Evolutionary conservation across 108 stramenopile species (phyloP).

Genomic region (Cyclostephanos invisitatus): DNA sequence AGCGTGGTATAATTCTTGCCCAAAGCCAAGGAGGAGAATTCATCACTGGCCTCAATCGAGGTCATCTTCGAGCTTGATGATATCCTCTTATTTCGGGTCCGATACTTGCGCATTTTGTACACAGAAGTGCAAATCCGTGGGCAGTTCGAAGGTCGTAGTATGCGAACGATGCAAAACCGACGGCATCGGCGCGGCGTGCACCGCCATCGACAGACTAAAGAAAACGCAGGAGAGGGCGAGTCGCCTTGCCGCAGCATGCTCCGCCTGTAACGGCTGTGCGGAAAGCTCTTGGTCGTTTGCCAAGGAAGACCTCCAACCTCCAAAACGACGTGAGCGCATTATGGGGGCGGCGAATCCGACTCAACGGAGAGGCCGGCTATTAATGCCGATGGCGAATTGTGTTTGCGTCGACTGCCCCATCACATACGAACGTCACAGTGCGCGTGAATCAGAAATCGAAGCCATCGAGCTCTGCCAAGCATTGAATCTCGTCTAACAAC

Average conservation of each 20-base stretch:
- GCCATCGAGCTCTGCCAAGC: slow-evolving; percentile 56
- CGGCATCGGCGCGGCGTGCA: slow-evolving; percentile 39
- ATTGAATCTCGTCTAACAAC: slow-evolving; percentile 8
- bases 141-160: slow-evolving; percentile 66
- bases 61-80: slow-evolving; percentile 69
- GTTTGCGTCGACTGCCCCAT: slow-evolving; percentile 86
- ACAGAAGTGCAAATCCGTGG: slow-evolving; percentile 66
- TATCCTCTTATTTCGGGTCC: slow-evolving; percentile 80
- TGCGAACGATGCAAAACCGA: slow-evolving; percentile 65
- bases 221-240: slow-evolving; percentile 54
- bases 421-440: slow-evolving; percentile 70
- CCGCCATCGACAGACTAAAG: slow-evolving; percentile 58
- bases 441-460: slow-evolving; percentile 75
- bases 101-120: slow-evolving; percentile 79
- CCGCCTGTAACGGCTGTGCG: slow-evolving; percentile 68
- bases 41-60: slow-evolving; percentile 82
- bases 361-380: slow-evolving; percentile 32
- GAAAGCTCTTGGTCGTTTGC: slow-evolving; percentile 76
- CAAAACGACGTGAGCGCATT: slow-evolving; percentile 25
- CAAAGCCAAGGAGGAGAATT: slow-evolving; percentile 79
- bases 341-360: slow-evolving; percentile 10
- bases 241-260: slow-evolving; percentile 63
- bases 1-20: slow-evolving; percentile 69
- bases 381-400: slow-evolving; percentile 78
- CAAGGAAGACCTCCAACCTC: slow-evolving; percentile 9